These are phyloP conservation scores for Plasmodium reichenowi DNA, from an alignment of 169 alveolate species.

Conservation along the genomic window DNA sequence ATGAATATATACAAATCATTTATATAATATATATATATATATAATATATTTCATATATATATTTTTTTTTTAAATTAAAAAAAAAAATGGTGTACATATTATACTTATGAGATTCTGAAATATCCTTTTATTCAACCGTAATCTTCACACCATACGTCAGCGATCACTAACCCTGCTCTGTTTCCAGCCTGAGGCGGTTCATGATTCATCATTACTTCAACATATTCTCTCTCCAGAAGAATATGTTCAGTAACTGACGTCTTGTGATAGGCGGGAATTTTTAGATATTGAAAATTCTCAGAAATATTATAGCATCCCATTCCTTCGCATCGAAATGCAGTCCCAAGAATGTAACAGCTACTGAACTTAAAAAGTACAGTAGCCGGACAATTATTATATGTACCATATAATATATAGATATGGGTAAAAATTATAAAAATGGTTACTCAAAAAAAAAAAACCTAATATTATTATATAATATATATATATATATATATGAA, in stretches of 20 bases:
- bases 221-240: slow-evolving; percentile 50
- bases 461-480: too few species aligned
- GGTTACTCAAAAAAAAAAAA: slow-evolving; percentile 10
- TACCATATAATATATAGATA: slow-evolving; percentile 16
- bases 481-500: too few species aligned
- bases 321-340: slow-evolving; percentile 17
- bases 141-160: slow-evolving; percentile 76
- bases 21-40: background rate
- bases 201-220: slow-evolving; percentile 67
- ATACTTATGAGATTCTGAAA: slow-evolving; percentile 17
- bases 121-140: slow-evolving; percentile 39
- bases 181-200: slow-evolving; percentile 78
- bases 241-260: slow-evolving; percentile 57
- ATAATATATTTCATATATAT: background rate
- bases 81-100: slow-evolving; percentile 63
- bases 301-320: slow-evolving; percentile 59
- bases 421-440: background rate
- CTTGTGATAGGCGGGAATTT: slow-evolving; percentile 70
- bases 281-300: slow-evolving; percentile 6
- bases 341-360: slow-evolving; percentile 57
- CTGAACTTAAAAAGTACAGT: slow-evolving; percentile 11
- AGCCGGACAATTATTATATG: slow-evolving; percentile 3
- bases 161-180: slow-evolving; percentile 78
- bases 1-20: too few species aligned
- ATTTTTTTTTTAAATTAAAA: background rate